phyloP scores from a whole-genome alignment of 441 rosid species.

The Biscutella laevigata region DNA sequence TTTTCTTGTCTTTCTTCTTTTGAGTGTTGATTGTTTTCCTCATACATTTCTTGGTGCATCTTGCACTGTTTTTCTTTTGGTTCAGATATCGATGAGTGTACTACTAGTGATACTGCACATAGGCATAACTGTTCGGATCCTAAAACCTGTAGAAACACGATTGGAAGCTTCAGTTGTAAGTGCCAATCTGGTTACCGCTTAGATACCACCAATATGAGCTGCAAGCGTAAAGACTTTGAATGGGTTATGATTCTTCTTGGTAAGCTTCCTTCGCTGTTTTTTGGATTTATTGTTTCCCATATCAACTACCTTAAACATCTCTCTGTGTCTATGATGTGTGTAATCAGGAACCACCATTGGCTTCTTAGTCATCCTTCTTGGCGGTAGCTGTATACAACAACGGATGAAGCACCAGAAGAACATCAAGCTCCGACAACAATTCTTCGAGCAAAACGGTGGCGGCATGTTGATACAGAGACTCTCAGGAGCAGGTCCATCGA shows the following conservation, averaged over 20 bases:
- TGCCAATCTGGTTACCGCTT: not conserved
- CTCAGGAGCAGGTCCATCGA: slow-evolving; percentile 6
- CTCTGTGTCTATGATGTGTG: not conserved
- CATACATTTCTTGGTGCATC: not conserved
- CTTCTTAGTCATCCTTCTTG: slow-evolving; percentile 15
- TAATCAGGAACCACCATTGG: slow-evolving; percentile 1
- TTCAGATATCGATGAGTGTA: slow-evolving; percentile 12
- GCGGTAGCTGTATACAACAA: not conserved
- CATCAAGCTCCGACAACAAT: not conserved
- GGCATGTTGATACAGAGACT: slow-evolving; percentile 5
- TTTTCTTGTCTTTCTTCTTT: too few relatives aligned
- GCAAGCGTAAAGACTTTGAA: not conserved
- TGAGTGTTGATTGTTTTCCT: not conserved
- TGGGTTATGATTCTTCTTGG: not conserved
- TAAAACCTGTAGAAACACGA: not conserved
- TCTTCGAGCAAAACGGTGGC: slow-evolving; percentile 15
- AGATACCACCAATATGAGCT: not conserved
- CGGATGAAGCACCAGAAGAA: not conserved
- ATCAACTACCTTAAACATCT: not conserved
- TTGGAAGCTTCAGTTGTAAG: not conserved
- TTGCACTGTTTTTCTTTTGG: not conserved
- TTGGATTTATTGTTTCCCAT: not conserved
- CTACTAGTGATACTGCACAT: not conserved
- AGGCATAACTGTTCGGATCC: not conserved
- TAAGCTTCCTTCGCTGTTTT: not conserved